Evolutionary conservation across 306 rosid species (phyloP).

Genomic region (Cicer judaicum): DNA sequence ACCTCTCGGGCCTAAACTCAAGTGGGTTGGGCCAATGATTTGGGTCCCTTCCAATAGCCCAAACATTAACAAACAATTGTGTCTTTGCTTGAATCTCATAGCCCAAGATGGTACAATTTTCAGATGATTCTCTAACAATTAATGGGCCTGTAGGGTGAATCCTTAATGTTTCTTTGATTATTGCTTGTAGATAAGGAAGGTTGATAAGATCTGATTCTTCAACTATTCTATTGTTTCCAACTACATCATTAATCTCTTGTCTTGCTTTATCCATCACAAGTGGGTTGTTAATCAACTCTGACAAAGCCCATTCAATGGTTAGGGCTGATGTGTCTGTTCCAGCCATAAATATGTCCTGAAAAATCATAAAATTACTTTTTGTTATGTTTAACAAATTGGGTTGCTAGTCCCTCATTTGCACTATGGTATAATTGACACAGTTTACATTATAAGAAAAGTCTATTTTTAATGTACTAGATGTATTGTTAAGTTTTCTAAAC

Average conservation of each 20-base stretch:
- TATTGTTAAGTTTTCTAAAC: too few relatives aligned
- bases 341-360: constrained; percentile 62
- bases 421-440: constrained; percentile 12
- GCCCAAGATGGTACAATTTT: constrained; percentile 53
- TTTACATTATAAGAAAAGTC: background rate
- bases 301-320: constrained; percentile 65
- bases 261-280: constrained; percentile 63
- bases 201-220: constrained; percentile 68
- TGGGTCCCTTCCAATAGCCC: constrained; percentile 87
- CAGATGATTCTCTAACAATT: constrained; percentile 63
- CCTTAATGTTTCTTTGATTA: constrained; percentile 83
- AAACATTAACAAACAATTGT: constrained; percentile 66
- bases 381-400: background rate
- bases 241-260: constrained; percentile 59
- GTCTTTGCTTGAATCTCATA: constrained; percentile 75
- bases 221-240: constrained; percentile 62
- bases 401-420: background rate
- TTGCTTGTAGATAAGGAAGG: constrained; percentile 76
- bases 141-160: constrained; percentile 85
- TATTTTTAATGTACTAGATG: too few relatives aligned
- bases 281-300: constrained; percentile 77
- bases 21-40: constrained; percentile 73
- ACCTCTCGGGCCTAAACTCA: constrained; percentile 78
- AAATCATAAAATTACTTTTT: background rate
- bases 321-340: constrained; percentile 72